Conservation (phyloP, 2,329 filamentous ascomycete species). For the Alternaria novae-zelandiae region DNA sequence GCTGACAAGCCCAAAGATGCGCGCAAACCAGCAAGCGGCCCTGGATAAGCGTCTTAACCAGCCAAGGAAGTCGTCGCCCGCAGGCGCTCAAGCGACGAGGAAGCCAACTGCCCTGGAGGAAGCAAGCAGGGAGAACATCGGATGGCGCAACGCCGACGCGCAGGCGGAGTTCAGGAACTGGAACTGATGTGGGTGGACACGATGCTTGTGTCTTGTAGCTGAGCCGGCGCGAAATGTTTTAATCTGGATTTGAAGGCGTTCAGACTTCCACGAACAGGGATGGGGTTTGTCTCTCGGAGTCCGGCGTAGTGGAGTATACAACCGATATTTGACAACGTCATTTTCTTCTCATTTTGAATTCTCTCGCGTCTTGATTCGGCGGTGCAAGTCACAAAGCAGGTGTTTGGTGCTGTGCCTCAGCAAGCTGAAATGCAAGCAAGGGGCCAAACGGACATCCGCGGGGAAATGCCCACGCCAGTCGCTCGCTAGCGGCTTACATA, state of each 20-base stretch:
- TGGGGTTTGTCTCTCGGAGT: background rate
- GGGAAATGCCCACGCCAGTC: background rate
- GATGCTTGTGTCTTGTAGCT: background rate
- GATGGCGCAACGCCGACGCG: slow-evolving; percentile 39
- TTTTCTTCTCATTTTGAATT: background rate
- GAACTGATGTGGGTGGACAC: slow-evolving; percentile 22
- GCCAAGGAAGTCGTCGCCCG: slow-evolving; percentile 21
- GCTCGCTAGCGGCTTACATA: slow-evolving; percentile 13
- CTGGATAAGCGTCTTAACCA: slow-evolving; percentile 35
- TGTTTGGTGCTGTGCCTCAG: background rate
- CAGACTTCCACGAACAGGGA: background rate
- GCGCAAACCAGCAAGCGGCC: slow-evolving; percentile 39
- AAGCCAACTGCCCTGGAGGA: slow-evolving; percentile 37
- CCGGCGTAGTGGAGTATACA: background rate
- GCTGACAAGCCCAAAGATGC: slow-evolving; percentile 29
- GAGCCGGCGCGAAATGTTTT: background rate
- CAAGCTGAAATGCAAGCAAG: background rate
- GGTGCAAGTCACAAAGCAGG: background rate
- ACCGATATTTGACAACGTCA: background rate
- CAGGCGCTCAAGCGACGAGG: slow-evolving; percentile 17
- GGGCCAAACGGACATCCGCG: background rate
- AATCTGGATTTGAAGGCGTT: background rate
- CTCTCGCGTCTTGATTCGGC: background rate
- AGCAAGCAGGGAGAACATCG: slow-evolving; percentile 39
- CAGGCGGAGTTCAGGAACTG: slow-evolving; percentile 34